A percentile compares a stretch with the other conserved stretches of the same genome.
These are phyloP conservation scores for Thalassiosira hispida DNA, from an alignment of 352 stramenopile species.

Conservation along the genomic window DNA sequence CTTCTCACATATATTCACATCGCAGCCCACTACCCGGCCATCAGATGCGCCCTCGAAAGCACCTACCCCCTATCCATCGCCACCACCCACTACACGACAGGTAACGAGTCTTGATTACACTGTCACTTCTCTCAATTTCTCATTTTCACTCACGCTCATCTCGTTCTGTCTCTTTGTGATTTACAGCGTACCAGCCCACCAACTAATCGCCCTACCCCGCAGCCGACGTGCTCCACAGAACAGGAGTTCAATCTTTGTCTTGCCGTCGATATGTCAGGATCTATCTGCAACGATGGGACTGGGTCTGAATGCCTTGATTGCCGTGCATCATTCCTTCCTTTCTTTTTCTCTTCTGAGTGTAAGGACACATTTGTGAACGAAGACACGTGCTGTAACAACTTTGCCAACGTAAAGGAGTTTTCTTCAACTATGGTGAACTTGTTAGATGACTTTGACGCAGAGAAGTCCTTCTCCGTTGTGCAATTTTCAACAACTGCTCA, in stretches of 20 bases:
- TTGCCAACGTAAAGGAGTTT: constrained; percentile 44
- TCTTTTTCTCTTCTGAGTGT: constrained; percentile 8
- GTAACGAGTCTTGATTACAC: background rate
- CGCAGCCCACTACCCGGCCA: background rate
- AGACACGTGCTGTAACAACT: constrained; percentile 48
- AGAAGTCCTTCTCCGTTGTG: constrained; percentile 53
- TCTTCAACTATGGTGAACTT: constrained; percentile 31
- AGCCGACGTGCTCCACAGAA: constrained; percentile 13
- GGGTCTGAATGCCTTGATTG: constrained; percentile 17
- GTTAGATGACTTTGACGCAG: constrained; percentile 27
- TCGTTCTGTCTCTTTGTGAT: background rate
- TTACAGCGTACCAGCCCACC: background rate
- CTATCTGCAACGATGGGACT: constrained; percentile 29
- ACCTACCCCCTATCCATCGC: background rate
- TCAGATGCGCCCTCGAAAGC: background rate
- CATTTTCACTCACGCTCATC: background rate
- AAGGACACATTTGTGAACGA: constrained; percentile 3
- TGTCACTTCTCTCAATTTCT: background rate
- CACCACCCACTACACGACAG: background rate
- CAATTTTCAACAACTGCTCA: constrained; percentile 37
- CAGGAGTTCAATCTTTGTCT: constrained; percentile 51
- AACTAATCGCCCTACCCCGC: constrained; percentile 9
- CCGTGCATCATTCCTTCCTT: background rate
- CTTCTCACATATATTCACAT: too few species aligned
- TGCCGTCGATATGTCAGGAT: constrained; percentile 43